These are phyloP conservation scores for Claviceps sp. DNA, from an alignment of 2,329 filamentous ascomycete genomes.

Conservation along the genomic window DNA sequence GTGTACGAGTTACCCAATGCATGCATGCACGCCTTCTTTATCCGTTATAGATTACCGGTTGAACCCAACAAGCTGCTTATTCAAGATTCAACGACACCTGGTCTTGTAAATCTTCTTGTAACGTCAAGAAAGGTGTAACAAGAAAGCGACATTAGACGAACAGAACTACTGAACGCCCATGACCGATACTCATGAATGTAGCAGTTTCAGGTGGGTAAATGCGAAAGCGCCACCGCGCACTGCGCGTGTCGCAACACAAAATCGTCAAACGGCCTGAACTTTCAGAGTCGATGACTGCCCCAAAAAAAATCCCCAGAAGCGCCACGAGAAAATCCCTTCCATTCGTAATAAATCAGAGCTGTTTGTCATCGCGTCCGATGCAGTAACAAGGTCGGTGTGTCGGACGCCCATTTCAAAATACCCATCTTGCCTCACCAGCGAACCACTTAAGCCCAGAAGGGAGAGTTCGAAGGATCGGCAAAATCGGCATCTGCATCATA, in stretches of 20 bases:
- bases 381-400: conserved; percentile 97
- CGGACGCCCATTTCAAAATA: conserved; percentile 97
- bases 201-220: neutral
- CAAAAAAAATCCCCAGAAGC: neutral
- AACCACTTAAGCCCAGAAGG: conserved; percentile 82
- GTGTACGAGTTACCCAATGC: no score
- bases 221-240: neutral
- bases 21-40: no score
- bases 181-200: neutral
- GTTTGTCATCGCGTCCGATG: conserved; percentile 90
- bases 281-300: neutral
- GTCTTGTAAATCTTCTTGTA: no score
- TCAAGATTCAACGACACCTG: no score
- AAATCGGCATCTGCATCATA: conserved; percentile 65
- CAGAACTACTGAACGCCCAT: neutral
- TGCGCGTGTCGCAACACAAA: neutral
- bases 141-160: neutral
- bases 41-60: no score
- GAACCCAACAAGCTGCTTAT: no score
- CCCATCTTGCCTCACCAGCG: conserved; percentile 47
- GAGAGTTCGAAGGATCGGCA: conserved; percentile 64
- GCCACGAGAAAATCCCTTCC: conserved; percentile 14
- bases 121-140: no score
- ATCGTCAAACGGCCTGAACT: neutral
- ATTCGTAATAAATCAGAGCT: conserved; percentile 69